Evolutionary conservation across 345 rosid genomes (phyloP).

Genomic region (Lepidium africanum): DNA sequence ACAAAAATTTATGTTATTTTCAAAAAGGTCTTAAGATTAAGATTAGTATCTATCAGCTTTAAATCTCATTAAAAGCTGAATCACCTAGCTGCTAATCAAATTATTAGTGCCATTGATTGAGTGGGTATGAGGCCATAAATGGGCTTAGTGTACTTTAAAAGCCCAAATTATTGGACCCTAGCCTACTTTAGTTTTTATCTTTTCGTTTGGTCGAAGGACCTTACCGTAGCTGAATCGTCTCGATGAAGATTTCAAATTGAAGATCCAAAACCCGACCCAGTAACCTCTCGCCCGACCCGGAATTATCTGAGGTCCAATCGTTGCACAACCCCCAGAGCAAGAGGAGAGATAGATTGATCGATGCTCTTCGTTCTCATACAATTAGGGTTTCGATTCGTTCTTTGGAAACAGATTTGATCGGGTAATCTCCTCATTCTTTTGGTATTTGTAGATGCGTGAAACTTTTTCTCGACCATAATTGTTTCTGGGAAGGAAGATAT

Average conservation of each 20-base stretch:
- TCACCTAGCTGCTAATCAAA: too few relatives aligned
- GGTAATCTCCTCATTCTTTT: slow-evolving; percentile 4
- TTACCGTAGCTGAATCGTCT: too few relatives aligned
- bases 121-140: too few relatives aligned
- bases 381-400: slow-evolving; percentile 22
- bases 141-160: too few relatives aligned
- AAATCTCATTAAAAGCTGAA: too few relatives aligned
- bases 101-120: too few relatives aligned
- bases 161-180: not conserved
- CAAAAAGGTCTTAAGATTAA: too few relatives aligned
- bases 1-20: too few relatives aligned
- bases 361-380: not conserved
- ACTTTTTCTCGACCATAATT: not conserved
- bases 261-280: slow-evolving; percentile 1
- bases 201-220: too few relatives aligned
- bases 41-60: too few relatives aligned
- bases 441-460: not conserved
- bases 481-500: not conserved
- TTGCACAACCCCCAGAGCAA: not conserved
- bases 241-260: not conserved
- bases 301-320: slow-evolving; percentile 21
- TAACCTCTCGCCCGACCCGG: slow-evolving; percentile 19
- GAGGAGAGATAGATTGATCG: slow-evolving; percentile 1
- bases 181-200: not conserved
- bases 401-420: not conserved